These are phyloP conservation scores for Russula virescens DNA, from an alignment of 768 basidiomycete species.

Conservation along the genomic window DNA sequence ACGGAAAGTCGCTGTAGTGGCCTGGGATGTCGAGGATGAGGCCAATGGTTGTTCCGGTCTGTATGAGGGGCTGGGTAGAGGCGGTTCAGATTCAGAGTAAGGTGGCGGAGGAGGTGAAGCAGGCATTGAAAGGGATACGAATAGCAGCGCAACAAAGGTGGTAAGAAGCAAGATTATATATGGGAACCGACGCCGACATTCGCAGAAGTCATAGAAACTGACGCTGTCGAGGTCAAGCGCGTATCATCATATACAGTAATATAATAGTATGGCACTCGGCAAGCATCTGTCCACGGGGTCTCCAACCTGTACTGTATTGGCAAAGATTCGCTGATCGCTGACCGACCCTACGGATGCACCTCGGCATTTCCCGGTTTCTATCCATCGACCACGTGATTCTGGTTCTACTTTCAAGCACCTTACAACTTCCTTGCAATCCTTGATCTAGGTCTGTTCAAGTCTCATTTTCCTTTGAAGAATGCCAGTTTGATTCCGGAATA, in stretches of 20 bases:
- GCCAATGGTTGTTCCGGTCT: background rate
- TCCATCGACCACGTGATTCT: background rate
- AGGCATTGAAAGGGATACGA: background rate
- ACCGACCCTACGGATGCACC: too few relatives aligned
- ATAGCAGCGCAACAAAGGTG: too few relatives aligned
- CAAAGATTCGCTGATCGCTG: too few relatives aligned
- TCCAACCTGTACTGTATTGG: too few relatives aligned
- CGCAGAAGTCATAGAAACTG: background rate
- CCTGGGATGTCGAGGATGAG: slow-evolving; percentile 2
- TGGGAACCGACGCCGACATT: background rate
- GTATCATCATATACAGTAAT: background rate
- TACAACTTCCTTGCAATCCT: slow-evolving; percentile 71
- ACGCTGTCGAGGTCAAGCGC: background rate
- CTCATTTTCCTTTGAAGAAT: slow-evolving; percentile 63
- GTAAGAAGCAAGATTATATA: background rate
- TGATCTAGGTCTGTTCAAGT: slow-evolving; percentile 71
- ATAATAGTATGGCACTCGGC: too few relatives aligned
- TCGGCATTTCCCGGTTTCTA: background rate
- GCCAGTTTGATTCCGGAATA: too few relatives aligned
- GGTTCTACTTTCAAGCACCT: slow-evolving; percentile 26
- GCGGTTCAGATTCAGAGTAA: slow-evolving; percentile 8
- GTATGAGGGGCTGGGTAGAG: background rate
- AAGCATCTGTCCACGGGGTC: too few relatives aligned
- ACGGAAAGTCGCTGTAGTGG: background rate
- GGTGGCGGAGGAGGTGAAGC: slow-evolving; percentile 5